Base-by-base conservation (phyloP, 352 stramenopile species). In the Peronosclerospora sorghi region DNA sequence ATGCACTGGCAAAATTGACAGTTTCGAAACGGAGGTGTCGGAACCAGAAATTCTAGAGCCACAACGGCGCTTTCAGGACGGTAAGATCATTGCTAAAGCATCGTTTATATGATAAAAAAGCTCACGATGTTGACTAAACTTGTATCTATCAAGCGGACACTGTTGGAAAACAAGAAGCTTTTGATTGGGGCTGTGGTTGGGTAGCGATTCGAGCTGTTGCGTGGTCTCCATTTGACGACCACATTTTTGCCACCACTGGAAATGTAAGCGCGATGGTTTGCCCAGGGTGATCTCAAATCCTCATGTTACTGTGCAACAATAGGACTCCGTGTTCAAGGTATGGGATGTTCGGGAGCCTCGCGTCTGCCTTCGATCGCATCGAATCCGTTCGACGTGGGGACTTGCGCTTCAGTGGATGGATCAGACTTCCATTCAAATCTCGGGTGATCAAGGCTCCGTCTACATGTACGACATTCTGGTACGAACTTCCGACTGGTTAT, bases 131-230 rank as follows among this genome's bases (percentile, higher is more conserved):
- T 52, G 21, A 9, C n/a, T 34, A 34, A 27, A 42, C 36, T 13
- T 21, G 54, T 17, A 46, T 23, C 8, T 39, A 4, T 19, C n/a
- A 32, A 92, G 80, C 73, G 8, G 80, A 93, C 28, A 83, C 74
- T 5, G 64, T 84, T 13, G 74, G 72, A 36, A 93, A 93, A 47
- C 75, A 89, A 48, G 72, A 89, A 41, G 54, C 70, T 0, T 85
- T 87, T 45, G 77, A 89, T 26, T 93, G 80, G 80, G 75, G 77
- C 9, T 81, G 65, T 55, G 77, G 77, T 13, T 93, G 80, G 80
- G 73, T 88, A 14, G 77, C 80, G 12, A 66, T 93, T 8, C 77
- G 80, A 38, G 73, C 73, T 0, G 68, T 93, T 17, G 56, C 60
- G 8, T 93, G 80, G 80, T 89, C 75, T 20, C 77, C 80, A 4